A percentile compares a stretch with the other conserved stretches of the same genome.
phyloP scores from a whole-genome alignment of 2,329 filamentous ascomycete species.

The Venturia aucupariae region DNA sequence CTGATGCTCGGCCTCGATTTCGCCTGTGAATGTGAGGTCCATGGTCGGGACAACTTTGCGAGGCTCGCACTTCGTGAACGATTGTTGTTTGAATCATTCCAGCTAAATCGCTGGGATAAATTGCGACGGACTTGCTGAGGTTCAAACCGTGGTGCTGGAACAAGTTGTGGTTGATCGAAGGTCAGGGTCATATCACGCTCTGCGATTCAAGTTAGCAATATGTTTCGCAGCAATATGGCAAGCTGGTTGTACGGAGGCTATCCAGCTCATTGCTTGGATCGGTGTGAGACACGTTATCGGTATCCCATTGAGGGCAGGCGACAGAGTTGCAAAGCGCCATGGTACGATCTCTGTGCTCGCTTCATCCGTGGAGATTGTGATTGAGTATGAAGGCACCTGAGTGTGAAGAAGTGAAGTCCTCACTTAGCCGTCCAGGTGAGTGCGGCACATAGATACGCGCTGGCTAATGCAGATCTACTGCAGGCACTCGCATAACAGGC shows the following conservation, averaged over 20 bases:
- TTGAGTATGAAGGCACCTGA: background rate
- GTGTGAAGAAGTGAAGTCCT: background rate
- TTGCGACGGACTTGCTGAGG: conserved; percentile 1
- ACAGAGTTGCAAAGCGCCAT: background rate
- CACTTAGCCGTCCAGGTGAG: background rate
- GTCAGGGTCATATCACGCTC: conserved; percentile 12
- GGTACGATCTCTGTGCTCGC: background rate
- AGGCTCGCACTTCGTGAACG: conserved; percentile 9
- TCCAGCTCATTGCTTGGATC: background rate
- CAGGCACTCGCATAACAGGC: background rate
- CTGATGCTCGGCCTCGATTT: conserved; percentile 26
- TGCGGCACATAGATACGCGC: conserved; percentile 3
- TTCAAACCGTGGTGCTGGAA: background rate
- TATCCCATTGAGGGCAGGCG: conserved; percentile 2
- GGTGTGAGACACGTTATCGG: background rate
- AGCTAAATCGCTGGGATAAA: background rate
- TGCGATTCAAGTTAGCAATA: background rate
- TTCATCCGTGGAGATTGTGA: background rate
- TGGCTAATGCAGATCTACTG: background rate
- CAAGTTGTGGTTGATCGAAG: conserved; percentile 11
- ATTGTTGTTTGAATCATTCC: background rate
- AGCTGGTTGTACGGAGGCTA: background rate
- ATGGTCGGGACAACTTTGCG: conserved; percentile 4
- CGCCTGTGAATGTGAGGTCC: conserved; percentile 6
- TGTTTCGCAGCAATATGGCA: background rate